A percentile compares a stretch with the other conserved stretches of the same genome.
phyloP scores from a whole-genome alignment of 2,329 filamentous ascomycete genomes.

The Leptodontidium sp. region DNA sequence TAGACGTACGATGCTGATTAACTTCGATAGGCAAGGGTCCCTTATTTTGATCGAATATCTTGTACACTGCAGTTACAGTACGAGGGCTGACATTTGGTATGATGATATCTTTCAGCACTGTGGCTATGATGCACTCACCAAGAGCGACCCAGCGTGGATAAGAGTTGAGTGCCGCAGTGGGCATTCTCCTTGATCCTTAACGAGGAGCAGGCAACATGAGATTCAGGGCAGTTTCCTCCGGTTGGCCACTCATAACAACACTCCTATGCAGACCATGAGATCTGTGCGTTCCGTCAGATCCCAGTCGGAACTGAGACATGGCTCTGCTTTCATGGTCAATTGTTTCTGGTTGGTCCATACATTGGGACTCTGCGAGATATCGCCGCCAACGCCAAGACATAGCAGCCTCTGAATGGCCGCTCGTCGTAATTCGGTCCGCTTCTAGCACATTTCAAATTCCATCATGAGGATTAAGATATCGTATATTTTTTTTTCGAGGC shows the following conservation, averaged over 20 bases:
- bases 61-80: background rate
- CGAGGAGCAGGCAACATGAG: background rate
- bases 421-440: slow-evolving; percentile 23
- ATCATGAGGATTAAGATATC: slow-evolving; percentile 30
- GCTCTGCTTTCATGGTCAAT: background rate
- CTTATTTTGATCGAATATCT: background rate
- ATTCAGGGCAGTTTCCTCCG: background rate
- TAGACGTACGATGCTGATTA: background rate
- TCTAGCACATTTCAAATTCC: slow-evolving; percentile 1
- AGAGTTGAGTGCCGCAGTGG: background rate
- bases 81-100: background rate
- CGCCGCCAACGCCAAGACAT: slow-evolving; percentile 36
- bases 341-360: slow-evolving; percentile 7
- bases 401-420: slow-evolving; percentile 30
- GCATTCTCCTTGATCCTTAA: background rate
- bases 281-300: slow-evolving; percentile 6
- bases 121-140: background rate
- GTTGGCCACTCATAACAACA: background rate
- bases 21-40: background rate
- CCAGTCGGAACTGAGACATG: slow-evolving; percentile 6
- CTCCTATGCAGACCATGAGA: background rate
- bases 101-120: background rate
- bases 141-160: background rate
- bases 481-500: background rate
- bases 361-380: slow-evolving; percentile 33